Conservation (phyloP, 768 basidiomycete genomes). For the Mycena floridula region DNA sequence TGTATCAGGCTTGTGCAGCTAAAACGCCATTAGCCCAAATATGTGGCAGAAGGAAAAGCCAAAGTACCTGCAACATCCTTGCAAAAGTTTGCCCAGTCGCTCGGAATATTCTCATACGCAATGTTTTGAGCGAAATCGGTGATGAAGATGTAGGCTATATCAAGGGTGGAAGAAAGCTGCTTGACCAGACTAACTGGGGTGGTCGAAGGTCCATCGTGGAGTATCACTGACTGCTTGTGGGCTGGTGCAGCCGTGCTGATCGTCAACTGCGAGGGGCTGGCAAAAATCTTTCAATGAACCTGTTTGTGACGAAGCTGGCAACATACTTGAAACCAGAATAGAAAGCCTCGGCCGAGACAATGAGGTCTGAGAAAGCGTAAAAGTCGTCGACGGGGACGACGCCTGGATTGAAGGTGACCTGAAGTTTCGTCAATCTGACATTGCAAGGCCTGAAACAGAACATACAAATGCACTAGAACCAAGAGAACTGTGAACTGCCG, state of each 20-base stretch:
- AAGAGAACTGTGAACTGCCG: not conserved
- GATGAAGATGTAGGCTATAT: constrained; percentile 23
- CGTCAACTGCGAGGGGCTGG: constrained; percentile 17
- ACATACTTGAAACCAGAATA: not conserved
- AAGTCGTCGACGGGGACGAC: not conserved
- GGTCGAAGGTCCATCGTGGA: constrained; percentile 23
- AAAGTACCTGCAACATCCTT: constrained; percentile 1
- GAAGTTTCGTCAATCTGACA: not conserved
- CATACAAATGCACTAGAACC: not conserved
- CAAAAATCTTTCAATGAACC: no score
- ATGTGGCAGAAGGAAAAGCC: no score
- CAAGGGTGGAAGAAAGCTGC: constrained; percentile 13
- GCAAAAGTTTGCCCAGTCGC: constrained; percentile 13
- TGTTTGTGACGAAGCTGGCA: not conserved
- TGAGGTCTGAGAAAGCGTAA: not conserved
- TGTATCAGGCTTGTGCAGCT: no score
- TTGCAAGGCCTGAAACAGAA: not conserved
- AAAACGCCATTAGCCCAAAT: no score
- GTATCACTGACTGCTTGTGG: constrained; percentile 23
- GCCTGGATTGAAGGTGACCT: not conserved
- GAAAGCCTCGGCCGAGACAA: not conserved
- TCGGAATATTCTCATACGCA: constrained; percentile 16
- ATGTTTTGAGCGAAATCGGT: constrained; percentile 19
- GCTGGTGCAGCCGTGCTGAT: constrained; percentile 12
- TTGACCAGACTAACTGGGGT: constrained; percentile 16